These are phyloP conservation scores for Collariella sp. DNA, from an alignment of 495 filamentous ascomycete species.

Conservation along the genomic window DNA sequence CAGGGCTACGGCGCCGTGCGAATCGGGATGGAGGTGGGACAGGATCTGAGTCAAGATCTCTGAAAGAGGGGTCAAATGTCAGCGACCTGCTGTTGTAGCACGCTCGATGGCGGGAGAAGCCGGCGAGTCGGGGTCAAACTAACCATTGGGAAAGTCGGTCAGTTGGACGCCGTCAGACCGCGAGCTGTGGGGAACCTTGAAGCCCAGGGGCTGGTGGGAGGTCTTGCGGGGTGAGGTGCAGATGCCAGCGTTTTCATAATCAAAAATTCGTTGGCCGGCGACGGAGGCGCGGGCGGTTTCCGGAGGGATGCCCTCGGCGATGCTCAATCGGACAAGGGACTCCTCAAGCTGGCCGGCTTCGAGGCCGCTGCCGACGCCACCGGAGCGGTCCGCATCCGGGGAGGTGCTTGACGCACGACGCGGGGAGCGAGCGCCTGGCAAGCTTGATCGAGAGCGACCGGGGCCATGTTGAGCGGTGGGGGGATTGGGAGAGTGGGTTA, in stretches of 20 bases:
- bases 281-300: constrained; percentile 1
- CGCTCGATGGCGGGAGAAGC: background rate
- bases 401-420: constrained; percentile 23
- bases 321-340: constrained; percentile 36
- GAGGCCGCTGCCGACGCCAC: constrained; percentile 18
- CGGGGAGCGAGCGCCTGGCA: constrained; percentile 24
- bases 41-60: constrained; percentile 89
- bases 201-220: constrained; percentile 43
- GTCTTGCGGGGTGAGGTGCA: constrained; percentile 37
- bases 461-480: constrained; percentile 68
- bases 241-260: constrained; percentile 60
- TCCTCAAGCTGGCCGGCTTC: constrained; percentile 31
- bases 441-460: constrained; percentile 42
- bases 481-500: constrained; percentile 30
- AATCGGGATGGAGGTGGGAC: constrained; percentile 74
- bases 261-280: constrained; percentile 55
- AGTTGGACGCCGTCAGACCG: constrained; percentile 43
- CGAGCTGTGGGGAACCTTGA: constrained; percentile 52
- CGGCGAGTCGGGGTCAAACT: constrained; percentile 18
- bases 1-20: constrained; percentile 64
- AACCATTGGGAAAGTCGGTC: constrained; percentile 74
- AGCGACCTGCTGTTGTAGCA: constrained; percentile 3
- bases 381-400: constrained; percentile 20
- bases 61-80: constrained; percentile 33
- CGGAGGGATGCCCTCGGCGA: constrained; percentile 15